These are phyloP conservation scores for Phlebiopsis flavidoalba DNA, from an alignment of 768 basidiomycete species.

Conservation along the genomic window DNA sequence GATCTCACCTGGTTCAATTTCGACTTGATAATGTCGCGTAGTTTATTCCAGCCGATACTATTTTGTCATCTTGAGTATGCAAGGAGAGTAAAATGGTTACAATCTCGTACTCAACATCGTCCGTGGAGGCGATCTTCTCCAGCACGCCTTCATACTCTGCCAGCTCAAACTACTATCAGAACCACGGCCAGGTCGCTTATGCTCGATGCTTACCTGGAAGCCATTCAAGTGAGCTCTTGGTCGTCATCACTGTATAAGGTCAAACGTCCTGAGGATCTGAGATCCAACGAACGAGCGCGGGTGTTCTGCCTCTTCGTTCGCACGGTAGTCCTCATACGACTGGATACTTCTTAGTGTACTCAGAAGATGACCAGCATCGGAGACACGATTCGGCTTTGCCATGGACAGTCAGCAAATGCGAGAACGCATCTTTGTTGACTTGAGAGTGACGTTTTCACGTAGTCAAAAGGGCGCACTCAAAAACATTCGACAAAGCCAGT, in stretches of 20 bases:
- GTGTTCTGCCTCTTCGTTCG: not conserved
- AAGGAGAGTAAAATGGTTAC: not conserved
- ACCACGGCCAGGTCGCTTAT: not conserved
- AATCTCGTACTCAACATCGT: constrained; percentile 52
- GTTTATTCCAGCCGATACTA: constrained; percentile 51
- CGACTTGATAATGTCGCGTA: constrained; percentile 69
- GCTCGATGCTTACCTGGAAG: constrained; percentile 36
- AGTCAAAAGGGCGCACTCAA: too few species aligned
- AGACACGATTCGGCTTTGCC: too few species aligned
- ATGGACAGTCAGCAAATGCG: too few species aligned
- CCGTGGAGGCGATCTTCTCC: constrained; percentile 59
- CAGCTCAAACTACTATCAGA: constrained; percentile 15
- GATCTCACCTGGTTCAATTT: constrained; percentile 57
- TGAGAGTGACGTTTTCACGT: too few species aligned
- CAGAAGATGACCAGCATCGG: too few species aligned
- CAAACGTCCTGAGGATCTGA: not conserved
- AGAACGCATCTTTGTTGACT: too few species aligned
- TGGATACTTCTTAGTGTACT: too few species aligned
- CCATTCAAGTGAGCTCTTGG: constrained; percentile 38
- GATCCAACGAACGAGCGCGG: not conserved
- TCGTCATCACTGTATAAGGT: not conserved
- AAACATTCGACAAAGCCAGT: too few species aligned
- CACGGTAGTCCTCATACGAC: too few species aligned
- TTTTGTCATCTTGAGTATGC: constrained; percentile 31
- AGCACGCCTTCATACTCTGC: constrained; percentile 57